Evolutionary conservation across 257 asterid genomes (phyloP), one percentile per base, ranked within the genome.

Genomic region (Cruciata laevipes): DNA sequence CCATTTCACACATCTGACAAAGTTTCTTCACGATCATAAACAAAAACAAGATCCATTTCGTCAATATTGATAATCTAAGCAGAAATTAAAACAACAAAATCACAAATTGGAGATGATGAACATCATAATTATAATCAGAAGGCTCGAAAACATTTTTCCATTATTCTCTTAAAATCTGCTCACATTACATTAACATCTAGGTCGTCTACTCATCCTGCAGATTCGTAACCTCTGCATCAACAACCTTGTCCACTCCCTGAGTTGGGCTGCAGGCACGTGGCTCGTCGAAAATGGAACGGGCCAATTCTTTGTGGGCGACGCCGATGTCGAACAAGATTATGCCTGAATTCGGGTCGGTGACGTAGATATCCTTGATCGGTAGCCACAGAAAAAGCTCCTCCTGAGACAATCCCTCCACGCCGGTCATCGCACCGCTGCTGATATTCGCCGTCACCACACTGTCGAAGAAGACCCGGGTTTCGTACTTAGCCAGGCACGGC

Each of bases 341-440:
- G 2, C 98, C 98, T 33, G 96, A 89, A 0, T 89, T 78, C 52
- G 98, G 96, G 77, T 91, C 96, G 53, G 66, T 66, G 1, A 89
- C 98, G 4, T 89, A 89, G 53, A 91, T 91, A 13, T 82, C 98
- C 72, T 86, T 91, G 10, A 91, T 96, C 7, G 98, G 96, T 21
- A 91, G 68, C 98, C 96, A 91, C 16, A 91, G 55, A 35, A 91
- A 91, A 3, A 91, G 90, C 83, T 91, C 98, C 62, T 91, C 93
- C 61, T 91, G 95, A 27, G 95, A 82, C 63, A 91, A 69, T 0
- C 98, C 98, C 76, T 91, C 84, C 0, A 91, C 86, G 8, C 96
- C 96, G 27, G 72, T 89, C 58, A 91, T 76, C 2, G 92, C 96
- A 4, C 98, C 98, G 11, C 87, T 86, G 74, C 88, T 87, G 3